Evolutionary conservation across 768 basidiomycete genomes (phyloP).

Genomic region (Harrya chromipes): DNA sequence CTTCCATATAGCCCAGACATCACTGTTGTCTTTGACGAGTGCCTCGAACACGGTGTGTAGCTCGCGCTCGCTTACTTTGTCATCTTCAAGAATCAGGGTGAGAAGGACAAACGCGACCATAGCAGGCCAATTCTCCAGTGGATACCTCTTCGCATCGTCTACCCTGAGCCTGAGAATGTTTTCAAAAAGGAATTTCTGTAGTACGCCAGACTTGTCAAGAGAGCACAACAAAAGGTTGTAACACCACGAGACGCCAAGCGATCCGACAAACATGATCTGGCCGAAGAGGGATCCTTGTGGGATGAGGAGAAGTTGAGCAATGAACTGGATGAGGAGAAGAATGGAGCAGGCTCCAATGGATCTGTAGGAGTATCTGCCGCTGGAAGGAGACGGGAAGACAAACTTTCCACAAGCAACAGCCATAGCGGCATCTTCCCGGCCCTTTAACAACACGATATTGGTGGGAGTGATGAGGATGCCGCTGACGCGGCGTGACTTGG

Average conservation of each 20-base stretch:
- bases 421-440: slow-evolving; percentile 12
- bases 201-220: slow-evolving; percentile 28
- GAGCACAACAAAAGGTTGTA: slow-evolving; percentile 30
- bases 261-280: slow-evolving; percentile 13
- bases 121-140: slow-evolving; percentile 7
- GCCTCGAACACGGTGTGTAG: background rate
- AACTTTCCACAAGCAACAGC: slow-evolving; percentile 9
- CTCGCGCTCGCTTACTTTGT: background rate
- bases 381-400: background rate
- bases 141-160: background rate
- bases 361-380: background rate
- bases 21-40: slow-evolving; percentile 3
- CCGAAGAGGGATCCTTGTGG: slow-evolving; percentile 12
- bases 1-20: slow-evolving; percentile 6
- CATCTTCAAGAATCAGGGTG: slow-evolving; percentile 5
- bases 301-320: slow-evolving; percentile 24
- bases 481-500: background rate
- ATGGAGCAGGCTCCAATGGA: slow-evolving; percentile 25
- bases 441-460: slow-evolving; percentile 9
- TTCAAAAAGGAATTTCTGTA: slow-evolving; percentile 8
- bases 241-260: slow-evolving; percentile 28
- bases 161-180: background rate
- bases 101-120: slow-evolving; percentile 12
- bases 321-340: slow-evolving; percentile 28
- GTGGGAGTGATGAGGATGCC: slow-evolving; percentile 5